phyloP scores from a whole-genome alignment of 331 rosid genomes.

The Quercus lobata region DNA sequence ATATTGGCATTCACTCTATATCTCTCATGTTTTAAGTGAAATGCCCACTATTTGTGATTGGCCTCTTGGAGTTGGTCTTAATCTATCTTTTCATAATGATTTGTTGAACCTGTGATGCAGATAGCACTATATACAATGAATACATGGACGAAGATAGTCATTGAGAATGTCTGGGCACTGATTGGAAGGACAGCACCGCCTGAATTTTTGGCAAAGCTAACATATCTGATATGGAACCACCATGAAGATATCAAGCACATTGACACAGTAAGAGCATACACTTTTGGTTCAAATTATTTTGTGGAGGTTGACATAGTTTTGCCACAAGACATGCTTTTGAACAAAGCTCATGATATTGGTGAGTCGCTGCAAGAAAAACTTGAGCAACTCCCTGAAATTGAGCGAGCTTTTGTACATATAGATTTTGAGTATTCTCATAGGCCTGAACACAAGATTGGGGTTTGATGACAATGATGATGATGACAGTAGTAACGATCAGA shows the following conservation, averaged over 20 bases:
- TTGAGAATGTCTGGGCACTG: too few relatives aligned
- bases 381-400: slow-evolving; percentile 68
- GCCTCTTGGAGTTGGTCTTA: neutral
- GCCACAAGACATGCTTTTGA: slow-evolving; percentile 57
- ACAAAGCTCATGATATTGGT: slow-evolving; percentile 70
- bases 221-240: slow-evolving; percentile 75
- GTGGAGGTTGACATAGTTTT: slow-evolving; percentile 80
- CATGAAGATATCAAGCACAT: slow-evolving; percentile 65
- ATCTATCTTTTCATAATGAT: neutral
- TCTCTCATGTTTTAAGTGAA: neutral
- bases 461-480: slow-evolving; percentile 1
- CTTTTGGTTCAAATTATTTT: slow-evolving; percentile 65
- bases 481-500: neutral
- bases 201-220: too few relatives aligned
- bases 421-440: slow-evolving; percentile 64
- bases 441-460: slow-evolving; percentile 56
- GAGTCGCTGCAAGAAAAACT: slow-evolving; percentile 78
- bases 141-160: too few relatives aligned
- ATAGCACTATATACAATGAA: too few relatives aligned
- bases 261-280: slow-evolving; percentile 82
- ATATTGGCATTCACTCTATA: neutral
- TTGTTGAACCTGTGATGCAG: too few relatives aligned
- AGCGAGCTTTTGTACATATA: slow-evolving; percentile 64
- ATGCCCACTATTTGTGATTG: neutral
- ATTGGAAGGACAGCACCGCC: too few relatives aligned